Conservation (phyloP, 495 filamentous ascomycete species). For the Lepidopterella palustris region DNA sequence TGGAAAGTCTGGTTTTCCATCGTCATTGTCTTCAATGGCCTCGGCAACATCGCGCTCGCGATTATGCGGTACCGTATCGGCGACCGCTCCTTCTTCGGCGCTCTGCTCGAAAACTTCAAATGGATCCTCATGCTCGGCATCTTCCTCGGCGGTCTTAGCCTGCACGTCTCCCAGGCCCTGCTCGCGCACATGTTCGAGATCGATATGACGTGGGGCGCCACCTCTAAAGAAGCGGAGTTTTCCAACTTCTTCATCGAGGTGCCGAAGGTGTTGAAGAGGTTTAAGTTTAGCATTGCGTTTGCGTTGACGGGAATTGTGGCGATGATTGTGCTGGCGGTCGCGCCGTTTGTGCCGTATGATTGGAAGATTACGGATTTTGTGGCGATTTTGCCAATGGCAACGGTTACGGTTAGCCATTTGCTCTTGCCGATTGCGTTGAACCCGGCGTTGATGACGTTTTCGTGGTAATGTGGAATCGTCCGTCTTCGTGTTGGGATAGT, state of each 20-base stretch:
- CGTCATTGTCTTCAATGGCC: slow-evolving; percentile 45
- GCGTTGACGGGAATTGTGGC: slow-evolving; percentile 52
- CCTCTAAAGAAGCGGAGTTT: slow-evolving; percentile 53
- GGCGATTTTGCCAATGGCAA: slow-evolving; percentile 74
- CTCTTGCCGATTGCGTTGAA: slow-evolving; percentile 67
- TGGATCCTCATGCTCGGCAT: slow-evolving; percentile 45
- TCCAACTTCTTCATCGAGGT: slow-evolving; percentile 77
- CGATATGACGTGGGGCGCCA: slow-evolving; percentile 47
- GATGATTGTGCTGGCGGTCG: slow-evolving; percentile 63
- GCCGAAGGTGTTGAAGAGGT: slow-evolving; percentile 66
- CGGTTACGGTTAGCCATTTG: slow-evolving; percentile 61
- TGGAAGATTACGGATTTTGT: slow-evolving; percentile 73
- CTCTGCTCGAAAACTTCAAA: slow-evolving; percentile 34
- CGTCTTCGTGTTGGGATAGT: no score
- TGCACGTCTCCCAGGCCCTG: slow-evolving; percentile 44
- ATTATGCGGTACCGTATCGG: slow-evolving; percentile 45
- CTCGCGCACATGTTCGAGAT: slow-evolving; percentile 46
- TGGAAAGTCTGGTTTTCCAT: slow-evolving; percentile 40
- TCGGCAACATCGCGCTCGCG: slow-evolving; percentile 45
- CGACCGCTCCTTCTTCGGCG: slow-evolving; percentile 34
- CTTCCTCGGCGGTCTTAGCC: slow-evolving; percentile 45
- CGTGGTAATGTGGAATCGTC: no score
- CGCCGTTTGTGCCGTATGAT: slow-evolving; percentile 54
- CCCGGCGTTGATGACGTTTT: slow-evolving; percentile 75
- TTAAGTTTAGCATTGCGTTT: slow-evolving; percentile 71